Evolutionary conservation across 169 alveolate species (phyloP), one percentile per base, ranked within the genome.

Genomic region (Plasmodium fragile): DNA sequence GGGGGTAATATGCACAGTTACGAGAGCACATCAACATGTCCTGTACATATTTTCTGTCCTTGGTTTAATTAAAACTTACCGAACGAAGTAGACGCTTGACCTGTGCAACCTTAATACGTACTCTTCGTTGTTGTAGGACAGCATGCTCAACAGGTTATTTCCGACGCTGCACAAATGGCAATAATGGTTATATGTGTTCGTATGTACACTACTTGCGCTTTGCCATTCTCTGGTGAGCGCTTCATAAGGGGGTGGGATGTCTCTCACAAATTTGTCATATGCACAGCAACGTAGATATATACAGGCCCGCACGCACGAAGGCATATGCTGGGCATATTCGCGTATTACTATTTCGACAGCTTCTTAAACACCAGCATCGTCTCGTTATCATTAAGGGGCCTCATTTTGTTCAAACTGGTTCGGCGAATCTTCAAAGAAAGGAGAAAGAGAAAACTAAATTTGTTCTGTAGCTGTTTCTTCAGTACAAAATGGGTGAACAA

Each of bases 301-400:
- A n/a, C 34, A 43, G 52, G 43, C 34, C 30, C 34, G 59, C 55
- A 16, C 4, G 59, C 59, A 36, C 30, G 30, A 13, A 77, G 32
- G 53, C n/a, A 43, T 36, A n/a, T 75, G 43, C 39, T 49, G 36
- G 41, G 75, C 69, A 53, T 25, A 49, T 52, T 4, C 22, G 8
- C 28, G 28, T 3, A 32, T 85, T 85, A 85, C 93, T 80, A 91
- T 81, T 80, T 91, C 28, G 94, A 80, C 49, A 91, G 94, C 53
- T 91, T 91, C 65, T 81, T 91, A 49, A 91, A 91, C 71, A 91
- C 94, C 53, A 81, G 39, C 92, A 91, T 91, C 73, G 94, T 91
- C 52, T 91, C 94, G 75, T 91, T 82, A 45, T 91, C 94, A 70
- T 73, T 91, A n/a, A 91, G 45, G 13, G 94, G 91, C 84, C 94